Base-by-base conservation (phyloP, 1,284 basidiomycete species). In the Microbotryum scabiosae region DNA sequence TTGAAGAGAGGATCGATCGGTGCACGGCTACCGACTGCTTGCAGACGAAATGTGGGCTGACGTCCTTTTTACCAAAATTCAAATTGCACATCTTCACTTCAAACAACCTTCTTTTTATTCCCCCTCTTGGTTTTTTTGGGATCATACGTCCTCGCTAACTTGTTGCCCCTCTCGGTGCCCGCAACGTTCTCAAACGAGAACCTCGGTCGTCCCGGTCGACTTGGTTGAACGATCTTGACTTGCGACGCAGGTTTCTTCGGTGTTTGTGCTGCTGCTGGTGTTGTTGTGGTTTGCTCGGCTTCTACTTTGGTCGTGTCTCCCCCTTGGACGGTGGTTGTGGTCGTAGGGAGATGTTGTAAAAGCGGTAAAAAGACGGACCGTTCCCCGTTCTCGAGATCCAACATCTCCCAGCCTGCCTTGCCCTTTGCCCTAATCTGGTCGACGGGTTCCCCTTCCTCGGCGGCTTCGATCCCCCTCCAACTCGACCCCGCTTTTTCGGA, bases 401-500 rank as follows among this genome's bases (percentile, higher is more conserved):
- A 53, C 66, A 68, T 68, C 47, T 68, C 66, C 6, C 65, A 68
- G 0, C 61, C 51, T 3, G 66, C 65, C 59, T 60, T 57, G 26
- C 30, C 55, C 47, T 54, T 56, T 20, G 63, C 63, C 6, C 57
- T 10, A 41, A 41, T 41, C 16, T 41, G 36, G 14, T 41, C 36
- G 1, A 18, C 12, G 3, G 50, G 10, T 30, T 41, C 3, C 30
- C 51, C 43, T 57, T 41, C 4, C 30, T 65, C 63, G 7, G 66
- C 41, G 16, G 9, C 4, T 46, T 68, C 66, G 47, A 58, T 43
- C 3, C 66, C 66, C 3, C 56, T 47, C 66, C 66, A 68, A 21
- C 57, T 52, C 18, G 65, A 61, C n/a, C 36, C 25, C 2, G 1
- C 2, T 41, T 41, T 10, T 41, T 41, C 36, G 5, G 5, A 10